Evolutionary conservation across 768 basidiomycete genomes (phyloP).

Genomic region (Ephemerocybe angulata): DNA sequence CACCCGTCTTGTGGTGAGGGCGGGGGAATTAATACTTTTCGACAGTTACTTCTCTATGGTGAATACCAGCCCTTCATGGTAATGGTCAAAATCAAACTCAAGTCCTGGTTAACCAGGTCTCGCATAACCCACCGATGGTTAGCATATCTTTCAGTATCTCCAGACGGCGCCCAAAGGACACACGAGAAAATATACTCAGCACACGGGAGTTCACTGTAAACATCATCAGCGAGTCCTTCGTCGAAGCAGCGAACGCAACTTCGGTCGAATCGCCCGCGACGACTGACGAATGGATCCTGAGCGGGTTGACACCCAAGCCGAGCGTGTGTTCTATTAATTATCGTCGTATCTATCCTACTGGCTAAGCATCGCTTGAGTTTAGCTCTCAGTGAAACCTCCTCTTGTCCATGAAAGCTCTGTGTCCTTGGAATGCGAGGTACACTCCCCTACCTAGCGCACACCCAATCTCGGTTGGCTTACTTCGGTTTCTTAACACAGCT

Average conservation of each 20-base stretch:
- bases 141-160: constrained; percentile 55
- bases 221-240: constrained; percentile 65
- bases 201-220: constrained; percentile 70
- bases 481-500: constrained; percentile 31
- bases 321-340: constrained; percentile 35
- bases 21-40: constrained; percentile 5
- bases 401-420: constrained; percentile 57
- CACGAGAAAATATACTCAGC: constrained; percentile 57
- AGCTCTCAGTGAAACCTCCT: constrained; percentile 49
- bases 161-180: constrained; percentile 51
- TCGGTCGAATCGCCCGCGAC: constrained; percentile 52
- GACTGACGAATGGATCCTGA: constrained; percentile 57
- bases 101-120: constrained; percentile 36
- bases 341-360: not conserved
- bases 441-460: constrained; percentile 7
- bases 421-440: constrained; percentile 59
- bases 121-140: constrained; percentile 63
- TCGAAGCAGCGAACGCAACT: constrained; percentile 54
- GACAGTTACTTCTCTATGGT: constrained; percentile 63
- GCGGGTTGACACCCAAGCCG: constrained; percentile 50
- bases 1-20: constrained; percentile 2
- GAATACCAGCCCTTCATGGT: constrained; percentile 6
- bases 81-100: constrained; percentile 4
- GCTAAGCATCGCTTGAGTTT: constrained; percentile 11
- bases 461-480: not conserved